Conservation (phyloP, 2,329 filamentous ascomycete genomes). For the Colletotrichum sojae region DNA sequence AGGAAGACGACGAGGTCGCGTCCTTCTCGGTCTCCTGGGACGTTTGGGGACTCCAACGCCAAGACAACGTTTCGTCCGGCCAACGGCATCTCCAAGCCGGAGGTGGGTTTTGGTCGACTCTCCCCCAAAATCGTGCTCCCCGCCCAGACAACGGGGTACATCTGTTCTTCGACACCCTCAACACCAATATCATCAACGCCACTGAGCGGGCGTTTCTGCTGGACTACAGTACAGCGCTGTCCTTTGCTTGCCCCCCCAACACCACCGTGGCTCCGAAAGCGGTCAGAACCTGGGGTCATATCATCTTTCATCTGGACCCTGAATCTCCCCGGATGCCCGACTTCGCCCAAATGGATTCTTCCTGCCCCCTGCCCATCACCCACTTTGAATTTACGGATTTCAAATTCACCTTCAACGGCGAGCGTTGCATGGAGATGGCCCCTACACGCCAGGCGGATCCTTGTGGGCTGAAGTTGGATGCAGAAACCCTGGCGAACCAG, state of each 20-base stretch:
- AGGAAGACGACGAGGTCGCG: neutral
- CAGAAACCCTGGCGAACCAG: neutral
- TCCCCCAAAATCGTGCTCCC: neutral
- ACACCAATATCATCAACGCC: neutral
- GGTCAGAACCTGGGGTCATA: neutral
- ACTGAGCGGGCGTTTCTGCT: neutral
- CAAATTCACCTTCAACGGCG: neutral
- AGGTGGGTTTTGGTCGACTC: neutral
- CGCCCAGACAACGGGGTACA: neutral
- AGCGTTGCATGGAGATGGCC: neutral
- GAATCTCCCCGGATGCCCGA: neutral
- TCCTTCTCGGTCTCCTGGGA: neutral
- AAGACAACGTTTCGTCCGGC: neutral
- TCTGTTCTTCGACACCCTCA: neutral
- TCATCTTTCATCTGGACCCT: neutral
- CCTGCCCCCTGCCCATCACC: neutral
- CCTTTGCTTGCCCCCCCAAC: neutral
- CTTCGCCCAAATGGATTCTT: neutral
- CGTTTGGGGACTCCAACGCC: neutral
- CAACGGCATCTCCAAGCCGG: neutral
- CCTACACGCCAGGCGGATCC: neutral
- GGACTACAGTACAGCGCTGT: neutral
- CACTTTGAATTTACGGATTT: neutral
- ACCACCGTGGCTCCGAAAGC: neutral
- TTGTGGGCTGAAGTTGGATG: neutral